A percentile compares a stretch with the other conserved stretches of the same genome.
Evolutionary conservation across 192 early-diverging fungal genomes (phyloP).

Genomic region (Phycomyces nitens): DNA sequence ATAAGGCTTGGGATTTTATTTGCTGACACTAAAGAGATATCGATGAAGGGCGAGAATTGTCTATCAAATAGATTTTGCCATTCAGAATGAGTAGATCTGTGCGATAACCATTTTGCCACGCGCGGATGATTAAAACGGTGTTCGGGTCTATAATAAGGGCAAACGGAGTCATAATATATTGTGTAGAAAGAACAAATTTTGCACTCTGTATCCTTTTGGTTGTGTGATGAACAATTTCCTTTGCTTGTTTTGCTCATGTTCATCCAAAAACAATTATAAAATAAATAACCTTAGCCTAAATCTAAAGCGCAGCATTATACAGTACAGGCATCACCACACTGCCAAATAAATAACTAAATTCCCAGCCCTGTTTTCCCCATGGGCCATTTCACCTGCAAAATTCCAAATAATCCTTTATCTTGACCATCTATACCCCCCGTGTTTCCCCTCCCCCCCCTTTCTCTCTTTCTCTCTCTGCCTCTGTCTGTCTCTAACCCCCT

Average conservation of each 20-base stretch:
- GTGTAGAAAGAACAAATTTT: neutral
- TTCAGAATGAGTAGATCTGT: constrained; percentile 2
- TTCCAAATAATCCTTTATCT: neutral
- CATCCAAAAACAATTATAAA: too few species aligned
- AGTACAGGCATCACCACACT: too few species aligned
- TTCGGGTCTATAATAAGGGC: constrained; percentile 1
- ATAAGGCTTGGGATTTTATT: constrained; percentile 4
- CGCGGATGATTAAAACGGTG: neutral
- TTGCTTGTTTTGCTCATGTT: too few species aligned
- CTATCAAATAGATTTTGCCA: constrained; percentile 2
- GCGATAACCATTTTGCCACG: constrained; percentile 4
- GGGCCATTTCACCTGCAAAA: constrained; percentile 1
- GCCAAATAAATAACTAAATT: neutral
- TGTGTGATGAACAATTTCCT: too few species aligned
- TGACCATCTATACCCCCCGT: neutral
- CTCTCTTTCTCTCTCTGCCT: neutral
- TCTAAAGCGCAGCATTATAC: too few species aligned
- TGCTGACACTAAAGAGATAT: constrained; percentile 3
- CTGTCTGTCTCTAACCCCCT: neutral
- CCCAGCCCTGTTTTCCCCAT: neutral
- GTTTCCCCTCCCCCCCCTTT: neutral
- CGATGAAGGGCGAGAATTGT: constrained; percentile 5
- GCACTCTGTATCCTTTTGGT: neutral
- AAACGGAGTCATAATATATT: too few species aligned
- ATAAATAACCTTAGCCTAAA: too few species aligned